These are phyloP conservation scores for Epichloe amarillans DNA, from an alignment of 2,329 filamentous ascomycete species.

Conservation along the genomic window DNA sequence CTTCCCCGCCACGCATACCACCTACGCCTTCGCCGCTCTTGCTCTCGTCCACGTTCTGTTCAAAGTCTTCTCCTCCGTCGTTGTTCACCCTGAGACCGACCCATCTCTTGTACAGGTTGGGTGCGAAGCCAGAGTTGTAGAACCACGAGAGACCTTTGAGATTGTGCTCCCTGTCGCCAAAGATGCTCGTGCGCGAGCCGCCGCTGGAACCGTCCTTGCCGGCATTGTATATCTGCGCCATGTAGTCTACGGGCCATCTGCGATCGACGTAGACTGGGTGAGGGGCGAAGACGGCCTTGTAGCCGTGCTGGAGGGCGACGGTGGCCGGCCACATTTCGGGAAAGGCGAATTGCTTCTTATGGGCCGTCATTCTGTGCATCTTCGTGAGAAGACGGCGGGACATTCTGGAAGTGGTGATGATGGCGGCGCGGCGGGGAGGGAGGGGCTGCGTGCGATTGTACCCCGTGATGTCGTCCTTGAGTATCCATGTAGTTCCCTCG, in stretches of 20 bases:
- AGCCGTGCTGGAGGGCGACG: constrained; percentile 76
- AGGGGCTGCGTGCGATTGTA: constrained; percentile 52
- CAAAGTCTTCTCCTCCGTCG: constrained; percentile 65
- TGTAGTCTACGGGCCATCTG: constrained; percentile 67
- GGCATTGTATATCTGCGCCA: constrained; percentile 69
- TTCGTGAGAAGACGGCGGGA: constrained; percentile 64
- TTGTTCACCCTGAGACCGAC: constrained; percentile 69
- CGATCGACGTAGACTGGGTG: constrained; percentile 83
- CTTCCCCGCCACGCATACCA: constrained; percentile 54
- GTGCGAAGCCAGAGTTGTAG: constrained; percentile 72
- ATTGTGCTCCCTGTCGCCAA: constrained; percentile 80
- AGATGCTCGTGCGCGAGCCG: constrained; percentile 59
- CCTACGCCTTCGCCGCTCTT: constrained; percentile 35
- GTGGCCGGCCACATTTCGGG: constrained; percentile 94
- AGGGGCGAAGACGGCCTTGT: constrained; percentile 83
- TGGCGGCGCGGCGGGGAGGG: constrained; percentile 63
- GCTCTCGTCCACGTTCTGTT: constrained; percentile 42
- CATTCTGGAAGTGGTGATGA: constrained; percentile 79
- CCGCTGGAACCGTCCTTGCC: constrained; percentile 62
- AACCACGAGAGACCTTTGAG: constrained; percentile 82
- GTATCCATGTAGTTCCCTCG: constrained; percentile 71
- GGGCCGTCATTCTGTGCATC: constrained; percentile 83
- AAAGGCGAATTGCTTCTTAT: constrained; percentile 80
- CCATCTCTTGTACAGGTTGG: constrained; percentile 76
- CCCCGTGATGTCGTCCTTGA: constrained; percentile 71